Evolutionary conservation across 768 basidiomycete species (phyloP), one percentile per base, ranked within the genome.

Genomic region (Kwoniella dejecticola): DNA sequence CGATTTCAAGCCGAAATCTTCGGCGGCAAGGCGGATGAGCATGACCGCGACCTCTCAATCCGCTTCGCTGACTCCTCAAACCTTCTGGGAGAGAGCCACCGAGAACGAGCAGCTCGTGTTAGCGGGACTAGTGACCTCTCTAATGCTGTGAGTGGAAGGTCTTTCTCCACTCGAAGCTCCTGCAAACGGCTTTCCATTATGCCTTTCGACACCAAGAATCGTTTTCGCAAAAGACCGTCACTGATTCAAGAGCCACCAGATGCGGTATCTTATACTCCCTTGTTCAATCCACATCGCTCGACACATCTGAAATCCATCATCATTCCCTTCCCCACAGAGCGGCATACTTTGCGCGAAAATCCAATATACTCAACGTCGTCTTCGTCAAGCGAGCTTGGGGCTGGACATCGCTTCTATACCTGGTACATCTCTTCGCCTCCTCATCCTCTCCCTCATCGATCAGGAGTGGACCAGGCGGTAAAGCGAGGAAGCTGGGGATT

Each of bases 331-430:
- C 85, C 57, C 58, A 76, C 11, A 79, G 86, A 0, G 63, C 54
- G 10, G 82, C 89, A 77, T 88, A 87, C 79, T 91, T 91, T 71
- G 91, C 93, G 11, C 83, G 81, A 69, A 94, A 94, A 77, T 79
- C 83, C 67, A 97, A 93, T 74, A 49, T 84, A 1, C 83, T 98
- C 74, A 98, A 97, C 73, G 83, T 87, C 59, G 81, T 85, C 69
- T 94, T 95, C 80, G 90, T 94, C 75, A 98, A 98, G 80, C 83
- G 85, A 53, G 86, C 88, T 23, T 96, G 95, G 93, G 90, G 81
- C 0, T 96, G 93, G 92, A 93, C 92, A 1, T 83, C 89, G 6
- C 82, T 81, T 31, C 82, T 84, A 0, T 91, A 71, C 58, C 49
- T 76, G 21, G n/a, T 56, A 12, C 71, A 75, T 49, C 64, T 71